These are phyloP conservation scores for Globisporangium orthogonon DNA, from an alignment of 352 stramenopile genomes.

Conservation along the genomic window DNA sequence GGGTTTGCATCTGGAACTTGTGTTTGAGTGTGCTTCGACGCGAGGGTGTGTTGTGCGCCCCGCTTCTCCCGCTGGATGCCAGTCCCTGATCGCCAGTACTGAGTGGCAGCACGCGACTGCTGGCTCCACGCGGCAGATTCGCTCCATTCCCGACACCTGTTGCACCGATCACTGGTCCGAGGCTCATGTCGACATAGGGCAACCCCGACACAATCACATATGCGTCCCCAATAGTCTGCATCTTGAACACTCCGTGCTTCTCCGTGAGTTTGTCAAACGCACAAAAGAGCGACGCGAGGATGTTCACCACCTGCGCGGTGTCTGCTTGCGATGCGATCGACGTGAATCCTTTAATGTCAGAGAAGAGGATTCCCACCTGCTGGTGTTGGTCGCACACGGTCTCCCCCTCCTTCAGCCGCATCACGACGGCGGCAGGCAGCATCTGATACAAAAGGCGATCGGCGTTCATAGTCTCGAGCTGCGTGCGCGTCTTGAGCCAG, in stretches of 20 bases:
- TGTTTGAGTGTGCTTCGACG: constrained; percentile 69
- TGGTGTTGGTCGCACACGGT: constrained; percentile 83
- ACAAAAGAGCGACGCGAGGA: constrained; percentile 89
- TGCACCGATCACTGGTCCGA: constrained; percentile 38
- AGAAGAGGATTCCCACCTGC: constrained; percentile 87
- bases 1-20: constrained; percentile 78
- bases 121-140: constrained; percentile 10
- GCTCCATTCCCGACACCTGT: constrained; percentile 11
- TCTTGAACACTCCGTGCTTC: constrained; percentile 91
- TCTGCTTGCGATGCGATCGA: constrained; percentile 82
- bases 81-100: constrained; percentile 12
- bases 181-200: constrained; percentile 84
- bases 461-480: constrained; percentile 81
- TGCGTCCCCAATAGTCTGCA: constrained; percentile 92
- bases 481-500: constrained; percentile 78
- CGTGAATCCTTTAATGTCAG: constrained; percentile 90
- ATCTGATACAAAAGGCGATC: constrained; percentile 85
- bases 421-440: constrained; percentile 75
- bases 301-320: constrained; percentile 85
- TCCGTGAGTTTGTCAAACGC: constrained; percentile 90
- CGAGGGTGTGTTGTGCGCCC: constrained; percentile 12
- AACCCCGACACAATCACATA: constrained; percentile 88
- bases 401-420: constrained; percentile 81
- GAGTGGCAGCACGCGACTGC: constrained; percentile 52
- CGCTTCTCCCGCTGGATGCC: constrained; percentile 13